Evolutionary conservation across 371 early-diverging fungal species (phyloP).

Genomic region (Rhizomucor miehei): DNA sequence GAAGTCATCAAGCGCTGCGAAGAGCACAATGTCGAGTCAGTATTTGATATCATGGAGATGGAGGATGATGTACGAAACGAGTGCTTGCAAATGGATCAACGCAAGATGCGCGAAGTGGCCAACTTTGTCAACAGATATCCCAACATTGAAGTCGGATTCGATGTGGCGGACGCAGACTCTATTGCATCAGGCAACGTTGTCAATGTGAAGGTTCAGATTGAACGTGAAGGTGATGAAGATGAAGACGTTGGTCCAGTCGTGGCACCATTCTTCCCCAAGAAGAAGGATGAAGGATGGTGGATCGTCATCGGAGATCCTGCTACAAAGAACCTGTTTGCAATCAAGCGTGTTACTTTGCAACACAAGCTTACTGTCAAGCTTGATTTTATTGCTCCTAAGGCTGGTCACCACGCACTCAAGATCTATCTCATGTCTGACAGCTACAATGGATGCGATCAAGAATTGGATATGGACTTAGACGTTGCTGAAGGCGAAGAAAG

Average conservation of each 20-base stretch:
- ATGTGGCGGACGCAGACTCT: conserved; percentile 62
- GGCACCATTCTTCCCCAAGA: conserved; percentile 90
- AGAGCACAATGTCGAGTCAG: conserved; percentile 68
- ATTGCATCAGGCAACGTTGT: conserved; percentile 63
- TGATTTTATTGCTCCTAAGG: conserved; percentile 81
- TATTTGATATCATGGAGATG: conserved; percentile 93
- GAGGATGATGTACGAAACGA: conserved; percentile 84
- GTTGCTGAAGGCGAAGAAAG: conserved; percentile 63
- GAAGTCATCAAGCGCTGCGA: conserved; percentile 71
- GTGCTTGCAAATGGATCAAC: conserved; percentile 59
- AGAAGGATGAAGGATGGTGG: conserved; percentile 97
- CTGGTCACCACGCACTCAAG: conserved; percentile 67
- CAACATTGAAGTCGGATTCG: conserved; percentile 79
- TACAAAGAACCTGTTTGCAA: conserved; percentile 78
- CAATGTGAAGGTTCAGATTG: conserved; percentile 65
- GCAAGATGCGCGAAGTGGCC: conserved; percentile 81
- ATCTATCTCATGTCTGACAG: conserved; percentile 92
- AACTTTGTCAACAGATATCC: conserved; percentile 92
- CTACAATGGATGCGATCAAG: conserved; percentile 94
- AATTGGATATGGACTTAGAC: conserved; percentile 74
- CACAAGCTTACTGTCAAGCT: conserved; percentile 64
- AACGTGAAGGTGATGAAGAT: conserved; percentile 76
- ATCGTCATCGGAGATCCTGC: conserved; percentile 84
- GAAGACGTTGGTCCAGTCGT: conserved; percentile 69
- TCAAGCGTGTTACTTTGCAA: conserved; percentile 85